These are phyloP conservation scores for Atalantia buxifolia DNA, from an alignment of 345 rosid species.

Conservation along the genomic window DNA sequence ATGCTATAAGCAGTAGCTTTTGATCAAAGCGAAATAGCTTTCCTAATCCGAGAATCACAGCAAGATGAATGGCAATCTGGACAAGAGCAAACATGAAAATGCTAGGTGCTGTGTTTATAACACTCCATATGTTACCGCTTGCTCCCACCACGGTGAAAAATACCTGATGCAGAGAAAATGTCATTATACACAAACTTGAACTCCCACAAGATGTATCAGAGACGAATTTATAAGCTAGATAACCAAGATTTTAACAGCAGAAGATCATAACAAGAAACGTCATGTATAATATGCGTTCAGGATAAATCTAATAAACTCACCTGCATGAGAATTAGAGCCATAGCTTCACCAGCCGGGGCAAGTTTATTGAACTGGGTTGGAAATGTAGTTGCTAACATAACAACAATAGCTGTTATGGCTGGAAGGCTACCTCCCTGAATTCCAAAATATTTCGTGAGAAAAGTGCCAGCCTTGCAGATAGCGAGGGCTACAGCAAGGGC, in stretches of 20 bases:
- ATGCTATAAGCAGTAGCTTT: conserved; percentile 76
- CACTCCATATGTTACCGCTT: conserved; percentile 77
- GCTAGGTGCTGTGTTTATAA: conserved; percentile 79
- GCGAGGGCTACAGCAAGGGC: conserved; percentile 75
- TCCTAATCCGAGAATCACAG: conserved; percentile 71
- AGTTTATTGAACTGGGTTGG: conserved; percentile 69
- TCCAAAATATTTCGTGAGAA: conserved; percentile 47
- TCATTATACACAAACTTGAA: neutral
- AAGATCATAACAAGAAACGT: neutral
- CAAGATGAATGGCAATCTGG: conserved; percentile 72
- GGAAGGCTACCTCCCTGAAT: conserved; percentile 76
- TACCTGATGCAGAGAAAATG: conserved; percentile 33
- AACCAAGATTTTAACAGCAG: neutral
- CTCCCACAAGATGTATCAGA: neutral
- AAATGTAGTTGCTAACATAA: conserved; percentile 63
- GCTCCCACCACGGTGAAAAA: conserved; percentile 91
- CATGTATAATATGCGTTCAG: neutral
- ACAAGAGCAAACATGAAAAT: conserved; percentile 77
- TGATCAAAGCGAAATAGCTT: conserved; percentile 62
- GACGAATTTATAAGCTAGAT: neutral
- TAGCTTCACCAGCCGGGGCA: conserved; percentile 86
- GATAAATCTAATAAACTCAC: conserved; percentile 26
- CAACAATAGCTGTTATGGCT: conserved; percentile 70
- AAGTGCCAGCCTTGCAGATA: conserved; percentile 71
- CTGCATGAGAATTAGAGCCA: conserved; percentile 94